These are phyloP conservation scores for Xylariaceae sp. DNA, from an alignment of 2,329 filamentous ascomycete species.

Conservation along the genomic window DNA sequence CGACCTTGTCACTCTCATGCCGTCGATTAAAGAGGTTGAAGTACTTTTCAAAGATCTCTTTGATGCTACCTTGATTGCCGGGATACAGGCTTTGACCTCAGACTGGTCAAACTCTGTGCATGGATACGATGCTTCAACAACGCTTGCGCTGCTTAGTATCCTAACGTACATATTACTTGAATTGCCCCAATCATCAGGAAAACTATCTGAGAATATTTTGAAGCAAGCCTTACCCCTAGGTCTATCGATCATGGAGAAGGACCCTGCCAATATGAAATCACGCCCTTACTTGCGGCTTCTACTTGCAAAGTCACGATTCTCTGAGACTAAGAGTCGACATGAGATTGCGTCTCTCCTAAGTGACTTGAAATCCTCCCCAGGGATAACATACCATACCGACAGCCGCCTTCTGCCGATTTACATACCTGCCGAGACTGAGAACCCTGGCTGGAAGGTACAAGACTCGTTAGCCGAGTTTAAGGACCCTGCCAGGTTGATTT, in stretches of 20 bases:
- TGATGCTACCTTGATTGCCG: slow-evolving; percentile 4
- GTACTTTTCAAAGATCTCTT: slow-evolving; percentile 10
- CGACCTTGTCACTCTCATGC: slow-evolving; percentile 20
- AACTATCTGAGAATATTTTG: slow-evolving; percentile 12
- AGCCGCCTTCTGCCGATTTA: slow-evolving; percentile 21
- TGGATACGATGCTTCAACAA: slow-evolving; percentile 25
- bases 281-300: slow-evolving; percentile 25
- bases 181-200: slow-evolving; percentile 4
- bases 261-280: slow-evolving; percentile 22
- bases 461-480: slow-evolving; percentile 15
- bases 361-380: slow-evolving; percentile 12
- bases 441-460: slow-evolving; percentile 19
- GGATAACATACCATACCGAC: slow-evolving; percentile 8
- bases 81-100: slow-evolving; percentile 13
- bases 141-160: slow-evolving; percentile 24
- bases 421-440: slow-evolving; percentile 18
- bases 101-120: slow-evolving; percentile 22
- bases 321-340: slow-evolving; percentile 12
- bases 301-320: slow-evolving; percentile 21
- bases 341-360: slow-evolving; percentile 8
- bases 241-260: slow-evolving; percentile 21
- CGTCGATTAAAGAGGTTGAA: slow-evolving; percentile 7
- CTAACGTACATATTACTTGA: slow-evolving; percentile 18
- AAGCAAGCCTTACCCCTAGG: slow-evolving; percentile 20
- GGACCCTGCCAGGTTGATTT: slow-evolving; percentile 11